These are phyloP conservation scores for Talaromyces sp. DNA, from an alignment of 2,329 filamentous ascomycete genomes.

Conservation along the genomic window DNA sequence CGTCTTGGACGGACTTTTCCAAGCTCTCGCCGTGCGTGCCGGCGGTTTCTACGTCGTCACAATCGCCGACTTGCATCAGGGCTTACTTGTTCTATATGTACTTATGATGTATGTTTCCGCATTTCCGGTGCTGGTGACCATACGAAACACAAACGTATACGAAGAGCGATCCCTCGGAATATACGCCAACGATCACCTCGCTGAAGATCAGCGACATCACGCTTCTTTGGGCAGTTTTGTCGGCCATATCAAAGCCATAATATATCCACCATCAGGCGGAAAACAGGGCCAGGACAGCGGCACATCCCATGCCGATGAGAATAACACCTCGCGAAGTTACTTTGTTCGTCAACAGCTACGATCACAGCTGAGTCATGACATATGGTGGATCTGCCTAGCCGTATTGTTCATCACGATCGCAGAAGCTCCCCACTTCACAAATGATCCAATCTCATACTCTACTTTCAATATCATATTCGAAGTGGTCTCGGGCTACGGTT, in stretches of 20 bases:
- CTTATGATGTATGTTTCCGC: constrained; percentile 43
- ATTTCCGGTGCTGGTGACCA: constrained; percentile 38
- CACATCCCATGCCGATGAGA: constrained; percentile 24
- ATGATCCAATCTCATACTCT: constrained; percentile 53
- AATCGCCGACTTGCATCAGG: constrained; percentile 56
- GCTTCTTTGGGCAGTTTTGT: constrained; percentile 27
- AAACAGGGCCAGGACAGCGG: background rate
- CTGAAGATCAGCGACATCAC: constrained; percentile 24
- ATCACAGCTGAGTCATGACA: constrained; percentile 65
- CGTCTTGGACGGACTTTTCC: constrained; percentile 63
- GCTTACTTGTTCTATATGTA: constrained; percentile 59
- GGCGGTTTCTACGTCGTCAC: constrained; percentile 66
- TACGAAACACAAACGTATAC: constrained; percentile 68
- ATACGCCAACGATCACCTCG: constrained; percentile 35
- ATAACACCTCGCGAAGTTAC: constrained; percentile 41
- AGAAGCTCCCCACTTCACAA: constrained; percentile 56
- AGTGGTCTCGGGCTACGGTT: constrained; percentile 55
- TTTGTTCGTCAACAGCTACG: constrained; percentile 60
- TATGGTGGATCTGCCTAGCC: constrained; percentile 65
- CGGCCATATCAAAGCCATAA: constrained; percentile 30
- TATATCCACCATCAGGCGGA: constrained; percentile 23
- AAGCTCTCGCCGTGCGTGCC: constrained; percentile 62
- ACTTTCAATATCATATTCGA: constrained; percentile 59
- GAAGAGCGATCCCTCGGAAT: constrained; percentile 65
- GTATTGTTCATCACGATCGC: constrained; percentile 61